phyloP scores from a whole-genome alignment of 164 flowering plant genomes.

The Piper betle region DNA sequence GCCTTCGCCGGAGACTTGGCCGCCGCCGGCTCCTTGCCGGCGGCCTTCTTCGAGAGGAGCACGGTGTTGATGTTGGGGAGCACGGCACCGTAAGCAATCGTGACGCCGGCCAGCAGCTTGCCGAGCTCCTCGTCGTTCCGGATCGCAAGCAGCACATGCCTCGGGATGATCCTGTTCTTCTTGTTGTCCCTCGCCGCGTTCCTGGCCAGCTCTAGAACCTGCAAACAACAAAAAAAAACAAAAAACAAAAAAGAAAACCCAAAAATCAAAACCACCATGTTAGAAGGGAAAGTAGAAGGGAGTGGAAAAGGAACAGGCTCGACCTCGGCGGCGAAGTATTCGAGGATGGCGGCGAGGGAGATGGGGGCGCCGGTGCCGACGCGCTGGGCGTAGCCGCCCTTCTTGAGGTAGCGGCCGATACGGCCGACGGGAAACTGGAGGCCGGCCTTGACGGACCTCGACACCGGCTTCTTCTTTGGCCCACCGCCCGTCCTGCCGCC shows the following conservation, averaged over 20 bases:
- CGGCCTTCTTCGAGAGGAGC: conserved; percentile 21
- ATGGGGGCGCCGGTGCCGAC: conserved; percentile 43
- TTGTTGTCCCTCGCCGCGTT: conserved; percentile 34
- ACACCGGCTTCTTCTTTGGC: conserved; percentile 26
- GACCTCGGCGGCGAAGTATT: conserved; percentile 59
- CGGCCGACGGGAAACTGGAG: conserved; percentile 58
- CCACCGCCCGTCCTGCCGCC: conserved; percentile 26
- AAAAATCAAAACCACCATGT: too few species aligned
- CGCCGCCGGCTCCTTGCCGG: neutral
- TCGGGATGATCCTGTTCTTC: conserved; percentile 23
- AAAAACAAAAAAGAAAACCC: neutral
- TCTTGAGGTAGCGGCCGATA: conserved; percentile 33
- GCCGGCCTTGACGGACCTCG: conserved; percentile 37
- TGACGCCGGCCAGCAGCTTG: conserved; percentile 19
- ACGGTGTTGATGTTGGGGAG: conserved; percentile 24
- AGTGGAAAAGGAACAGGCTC: neutral
- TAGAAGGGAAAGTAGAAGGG: too few species aligned
- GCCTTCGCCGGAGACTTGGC: conserved; percentile 4
- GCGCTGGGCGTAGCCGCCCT: conserved; percentile 41
- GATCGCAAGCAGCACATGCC: conserved; percentile 26
- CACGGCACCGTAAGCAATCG: conserved; percentile 23
- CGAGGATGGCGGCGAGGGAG: conserved; percentile 50
- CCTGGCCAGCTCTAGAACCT: conserved; percentile 31
- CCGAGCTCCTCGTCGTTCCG: conserved; percentile 29
- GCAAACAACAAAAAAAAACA: neutral